Conservation (phyloP, 2,329 filamentous ascomycete genomes). For the Phialophora verrucosa region DNA sequence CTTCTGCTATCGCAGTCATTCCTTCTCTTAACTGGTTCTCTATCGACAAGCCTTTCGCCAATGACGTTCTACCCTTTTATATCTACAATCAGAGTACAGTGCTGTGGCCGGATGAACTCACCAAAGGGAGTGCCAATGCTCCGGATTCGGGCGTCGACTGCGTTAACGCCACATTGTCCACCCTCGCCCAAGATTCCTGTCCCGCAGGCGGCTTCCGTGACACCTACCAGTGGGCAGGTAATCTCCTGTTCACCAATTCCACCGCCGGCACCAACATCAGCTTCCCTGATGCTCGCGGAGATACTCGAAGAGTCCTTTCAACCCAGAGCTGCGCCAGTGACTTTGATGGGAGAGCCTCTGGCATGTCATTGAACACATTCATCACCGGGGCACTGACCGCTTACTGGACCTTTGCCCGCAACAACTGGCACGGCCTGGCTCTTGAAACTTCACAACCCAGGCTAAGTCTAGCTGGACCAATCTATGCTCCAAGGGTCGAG, state of each 20-base stretch:
- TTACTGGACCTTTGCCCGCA: slow-evolving; percentile 28
- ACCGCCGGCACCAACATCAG: slow-evolving; percentile 28
- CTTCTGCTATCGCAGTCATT: slow-evolving; percentile 39
- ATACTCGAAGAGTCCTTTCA: slow-evolving; percentile 28
- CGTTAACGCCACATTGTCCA: slow-evolving; percentile 15
- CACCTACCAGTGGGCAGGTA: slow-evolving; percentile 28
- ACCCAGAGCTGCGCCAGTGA: slow-evolving; percentile 28
- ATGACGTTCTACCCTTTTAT: slow-evolving; percentile 29
- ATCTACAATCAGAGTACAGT: slow-evolving; percentile 34
- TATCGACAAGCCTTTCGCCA: slow-evolving; percentile 25
- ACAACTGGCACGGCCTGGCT: slow-evolving; percentile 30
- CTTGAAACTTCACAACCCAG: slow-evolving; percentile 22
- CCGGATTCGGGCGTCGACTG: slow-evolving; percentile 30
- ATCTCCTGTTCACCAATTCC: slow-evolving; percentile 30
- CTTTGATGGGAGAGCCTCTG: slow-evolving; percentile 32
- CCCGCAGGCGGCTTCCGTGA: slow-evolving; percentile 19
- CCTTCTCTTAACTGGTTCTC: slow-evolving; percentile 37
- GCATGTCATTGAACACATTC: slow-evolving; percentile 29
- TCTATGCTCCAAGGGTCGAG: slow-evolving; percentile 32
- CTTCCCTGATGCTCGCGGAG: slow-evolving; percentile 27
- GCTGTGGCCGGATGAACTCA: slow-evolving; percentile 34
- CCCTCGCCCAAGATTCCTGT: slow-evolving; percentile 23
- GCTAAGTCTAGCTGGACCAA: slow-evolving; percentile 21
- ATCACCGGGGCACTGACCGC: slow-evolving; percentile 26
- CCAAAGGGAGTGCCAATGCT: slow-evolving; percentile 27